Base-by-base conservation (phyloP, 805 yeast species). In the Sporopachydermia quercuum region DNA sequence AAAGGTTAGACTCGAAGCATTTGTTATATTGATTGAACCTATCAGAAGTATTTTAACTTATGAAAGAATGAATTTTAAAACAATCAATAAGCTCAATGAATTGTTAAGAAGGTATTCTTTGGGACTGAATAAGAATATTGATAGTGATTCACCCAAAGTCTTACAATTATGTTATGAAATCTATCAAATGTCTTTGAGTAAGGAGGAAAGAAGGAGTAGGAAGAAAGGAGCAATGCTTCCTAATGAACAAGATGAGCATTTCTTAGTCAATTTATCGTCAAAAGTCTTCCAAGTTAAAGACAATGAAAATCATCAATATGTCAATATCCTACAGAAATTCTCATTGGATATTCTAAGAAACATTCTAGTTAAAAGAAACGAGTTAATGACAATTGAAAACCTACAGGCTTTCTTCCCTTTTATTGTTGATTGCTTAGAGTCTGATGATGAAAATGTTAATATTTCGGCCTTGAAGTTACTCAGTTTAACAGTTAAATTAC, bases 371-470 rank as follows among this genome's bases (percentile, higher is more conserved):
- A 72, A 75, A 43, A 75, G 82, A 50, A 71, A 69, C 5, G 60
- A 65, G 1, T 65, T 89, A 39, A 57, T 78, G 42, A 74, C 75
- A 2, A 71, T 70, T 1, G 63, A 67, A 3, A 76, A 78, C 45
- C 60, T 89, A 38, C 65, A 68, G 35, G 86, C 83, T 0, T 85
- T 91, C 49, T 58, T 87, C 16, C 94, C 95, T 3, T 50, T 80
- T 4, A 59, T 91, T 42, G 77, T 75, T 42, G 62, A 61, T 2
- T 68, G 82, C 16, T 53, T 86, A 18, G 54, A 61, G 14, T 71
- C 85, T 2, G 82, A 72, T 5, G 77, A 77, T 54, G 97, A 89
- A 55, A 76, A 77, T 37, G 78, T 89, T n/a, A 68, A 79, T 14
- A 63, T 76, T 15, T 68, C 89, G 5, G 61, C 84, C 2, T 63